These are phyloP conservation scores for Kappamyces sp. DNA, from an alignment of 192 early-diverging fungal species.

Conservation along the genomic window DNA sequence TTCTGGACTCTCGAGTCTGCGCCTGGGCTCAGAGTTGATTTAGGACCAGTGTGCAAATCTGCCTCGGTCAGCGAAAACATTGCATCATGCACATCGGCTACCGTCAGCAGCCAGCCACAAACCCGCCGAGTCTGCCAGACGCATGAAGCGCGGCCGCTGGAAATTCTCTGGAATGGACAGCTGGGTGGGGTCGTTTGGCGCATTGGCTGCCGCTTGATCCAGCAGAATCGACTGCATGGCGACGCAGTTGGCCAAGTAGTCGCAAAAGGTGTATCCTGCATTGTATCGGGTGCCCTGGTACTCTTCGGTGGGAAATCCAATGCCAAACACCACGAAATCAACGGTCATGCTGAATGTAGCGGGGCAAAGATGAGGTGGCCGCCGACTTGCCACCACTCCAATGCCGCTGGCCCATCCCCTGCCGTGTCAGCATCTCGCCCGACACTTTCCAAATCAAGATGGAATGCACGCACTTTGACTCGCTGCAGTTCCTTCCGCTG, in stretches of 20 bases:
- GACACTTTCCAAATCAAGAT: background rate
- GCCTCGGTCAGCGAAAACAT: conserved; percentile 32
- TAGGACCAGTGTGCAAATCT: conserved; percentile 26
- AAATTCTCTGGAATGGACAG: conserved; percentile 20
- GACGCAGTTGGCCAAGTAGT: conserved; percentile 58
- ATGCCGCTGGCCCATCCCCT: background rate
- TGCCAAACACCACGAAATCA: conserved; percentile 49
- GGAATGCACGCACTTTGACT: conserved; percentile 7
- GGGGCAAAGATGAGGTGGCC: background rate
- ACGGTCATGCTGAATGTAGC: conserved; percentile 14
- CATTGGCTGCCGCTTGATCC: conserved; percentile 4
- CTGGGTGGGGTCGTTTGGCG: conserved; percentile 17
- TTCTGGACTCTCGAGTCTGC: conserved; percentile 30
- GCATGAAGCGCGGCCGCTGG: conserved; percentile 22
- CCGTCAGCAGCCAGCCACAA: conserved; percentile 2
- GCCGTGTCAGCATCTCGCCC: background rate
- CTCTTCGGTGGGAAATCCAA: conserved; percentile 46
- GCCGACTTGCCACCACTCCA: background rate
- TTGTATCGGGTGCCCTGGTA: conserved; percentile 50
- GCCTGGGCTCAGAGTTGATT: background rate
- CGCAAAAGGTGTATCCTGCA: conserved; percentile 53
- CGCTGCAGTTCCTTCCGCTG: background rate
- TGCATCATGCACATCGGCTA: conserved; percentile 52
- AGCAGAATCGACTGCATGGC: conserved; percentile 33
- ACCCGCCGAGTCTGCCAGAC: background rate